phyloP scores from a whole-genome alignment of 345 rosid genomes.

The Raphanus raphanistrum region DNA sequence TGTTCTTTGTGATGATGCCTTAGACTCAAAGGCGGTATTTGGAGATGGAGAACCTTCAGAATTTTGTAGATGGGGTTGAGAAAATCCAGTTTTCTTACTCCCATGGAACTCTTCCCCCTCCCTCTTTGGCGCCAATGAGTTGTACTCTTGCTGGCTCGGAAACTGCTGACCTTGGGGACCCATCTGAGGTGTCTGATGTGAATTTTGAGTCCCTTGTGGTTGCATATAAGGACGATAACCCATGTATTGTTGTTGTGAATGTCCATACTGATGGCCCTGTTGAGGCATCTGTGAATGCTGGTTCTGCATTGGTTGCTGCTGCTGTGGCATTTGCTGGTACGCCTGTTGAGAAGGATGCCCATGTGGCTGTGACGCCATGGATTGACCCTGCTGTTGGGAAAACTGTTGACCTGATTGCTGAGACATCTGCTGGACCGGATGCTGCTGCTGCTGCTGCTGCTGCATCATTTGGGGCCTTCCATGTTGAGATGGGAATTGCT shows the following conservation, averaged over 20 bases:
- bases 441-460: slow-evolving; percentile 54
- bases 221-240: slow-evolving; percentile 54
- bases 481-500: slow-evolving; percentile 49
- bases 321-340: slow-evolving; percentile 50
- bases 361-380: slow-evolving; percentile 40
- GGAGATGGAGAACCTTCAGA: slow-evolving; percentile 54
- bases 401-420: slow-evolving; percentile 54
- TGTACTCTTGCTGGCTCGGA: slow-evolving; percentile 54
- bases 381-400: slow-evolving; percentile 51
- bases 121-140: slow-evolving; percentile 45
- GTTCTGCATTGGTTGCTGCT: slow-evolving; percentile 51
- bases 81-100: slow-evolving; percentile 55
- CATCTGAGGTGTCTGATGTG: slow-evolving; percentile 52
- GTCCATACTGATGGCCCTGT: slow-evolving; percentile 60
- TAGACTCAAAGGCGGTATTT: slow-evolving; percentile 50
- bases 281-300: slow-evolving; percentile 49
- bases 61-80: slow-evolving; percentile 64
- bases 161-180: slow-evolving; percentile 60
- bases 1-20: slow-evolving; percentile 46
- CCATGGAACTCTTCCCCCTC: slow-evolving; percentile 63
- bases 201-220: slow-evolving; percentile 52
- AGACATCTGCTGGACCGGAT: slow-evolving; percentile 49
- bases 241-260: slow-evolving; percentile 59
- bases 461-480: slow-evolving; percentile 64
- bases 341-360: slow-evolving; percentile 38